Percentiles rank a stretch among this genome's conserved stretches.
phyloP scores from a whole-genome alignment of 1,284 basidiomycete genomes.

The Cerioporus squamosus region DNA sequence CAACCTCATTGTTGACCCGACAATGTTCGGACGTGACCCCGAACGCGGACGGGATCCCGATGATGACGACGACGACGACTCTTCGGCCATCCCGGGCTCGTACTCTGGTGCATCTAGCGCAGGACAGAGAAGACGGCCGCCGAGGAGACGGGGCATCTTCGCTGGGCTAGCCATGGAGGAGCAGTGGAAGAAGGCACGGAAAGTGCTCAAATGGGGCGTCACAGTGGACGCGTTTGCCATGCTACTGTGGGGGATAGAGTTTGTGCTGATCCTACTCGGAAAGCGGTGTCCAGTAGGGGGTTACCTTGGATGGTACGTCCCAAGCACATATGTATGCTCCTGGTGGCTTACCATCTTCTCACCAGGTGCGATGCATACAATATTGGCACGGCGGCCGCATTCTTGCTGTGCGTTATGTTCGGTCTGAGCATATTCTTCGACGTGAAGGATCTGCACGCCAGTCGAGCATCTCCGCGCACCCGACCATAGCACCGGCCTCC shows the following conservation, averaged over 20 bases:
- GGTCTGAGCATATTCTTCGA: constrained; percentile 63
- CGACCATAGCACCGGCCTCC: constrained; percentile 34
- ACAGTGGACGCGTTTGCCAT: constrained; percentile 52
- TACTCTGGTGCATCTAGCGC: constrained; percentile 29
- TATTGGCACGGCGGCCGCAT: constrained; percentile 62
- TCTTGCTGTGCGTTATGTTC: constrained; percentile 58
- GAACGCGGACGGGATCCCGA: constrained; percentile 40
- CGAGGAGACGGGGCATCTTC: constrained; percentile 54
- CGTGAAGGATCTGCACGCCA: constrained; percentile 64
- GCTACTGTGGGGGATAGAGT: constrained; percentile 60
- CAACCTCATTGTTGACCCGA: constrained; percentile 72
- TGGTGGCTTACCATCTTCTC: too few species aligned
- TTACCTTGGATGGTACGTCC: constrained; percentile 65
- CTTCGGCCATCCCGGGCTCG: constrained; percentile 31
- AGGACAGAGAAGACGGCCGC: constrained; percentile 28
- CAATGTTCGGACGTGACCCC: constrained; percentile 48
- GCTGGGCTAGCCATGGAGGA: constrained; percentile 67
- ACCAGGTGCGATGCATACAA: constrained; percentile 73
- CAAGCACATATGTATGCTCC: background rate
- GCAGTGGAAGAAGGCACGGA: constrained; percentile 60
- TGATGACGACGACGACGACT: constrained; percentile 29
- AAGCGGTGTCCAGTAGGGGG: constrained; percentile 63
- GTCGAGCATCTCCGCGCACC: constrained; percentile 52
- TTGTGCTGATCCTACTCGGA: constrained; percentile 63
- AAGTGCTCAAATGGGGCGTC: constrained; percentile 55